Base-by-base conservation (phyloP, 1,139 yeast species). In the Torulaspora globosa region DNA sequence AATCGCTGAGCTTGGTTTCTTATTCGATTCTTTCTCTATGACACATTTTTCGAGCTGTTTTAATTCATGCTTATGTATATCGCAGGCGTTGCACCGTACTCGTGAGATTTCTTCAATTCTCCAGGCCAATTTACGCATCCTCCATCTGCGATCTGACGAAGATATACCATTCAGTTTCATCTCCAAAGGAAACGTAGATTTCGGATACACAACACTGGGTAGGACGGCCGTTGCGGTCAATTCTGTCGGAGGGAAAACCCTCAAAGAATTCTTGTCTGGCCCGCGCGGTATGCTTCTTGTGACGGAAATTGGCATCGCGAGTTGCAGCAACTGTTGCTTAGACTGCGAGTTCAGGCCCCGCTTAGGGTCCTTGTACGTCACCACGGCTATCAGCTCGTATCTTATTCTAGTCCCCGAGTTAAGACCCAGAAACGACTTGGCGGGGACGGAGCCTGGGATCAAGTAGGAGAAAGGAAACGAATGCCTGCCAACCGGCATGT, bases 181-280 rank as follows among this genome's bases (percentile, higher is more conserved):
- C 59, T 89, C 97, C 26, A 92, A 74, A 0, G 94, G 84, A 60
- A 92, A 87, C 0, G 82, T 74, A 0, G 96, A 84, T 58, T 86
- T 84, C 9, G 98, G 98, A 63, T 86, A 86, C 16, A 87, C 77
- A 12, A 88, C 95, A 52, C 86, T 85, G 2, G 98, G 98, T 39
- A 92, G 70, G 3, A 84, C 84, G 3, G 95, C 90, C 33, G 84
- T 79, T 3, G 96, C 95, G 2, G 87, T 82, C 32, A 92, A 83
- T 41, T 84, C 87, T 0, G 97, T 92, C 3, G 99, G 97, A 1
- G 98, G 98, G 65, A 92, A 92, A 1, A 94, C 88, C 50, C 99
- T 75, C 34, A 88, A 70, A 0, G 96, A 87, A 61, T 86, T 88
- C 54, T 89, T 75, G 63, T 90, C 97, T 2, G 88, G 86, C 8